These are phyloP conservation scores for Blastobotrys mokoenaii DNA, from an alignment of 805 yeast genomes.

Conservation along the genomic window DNA sequence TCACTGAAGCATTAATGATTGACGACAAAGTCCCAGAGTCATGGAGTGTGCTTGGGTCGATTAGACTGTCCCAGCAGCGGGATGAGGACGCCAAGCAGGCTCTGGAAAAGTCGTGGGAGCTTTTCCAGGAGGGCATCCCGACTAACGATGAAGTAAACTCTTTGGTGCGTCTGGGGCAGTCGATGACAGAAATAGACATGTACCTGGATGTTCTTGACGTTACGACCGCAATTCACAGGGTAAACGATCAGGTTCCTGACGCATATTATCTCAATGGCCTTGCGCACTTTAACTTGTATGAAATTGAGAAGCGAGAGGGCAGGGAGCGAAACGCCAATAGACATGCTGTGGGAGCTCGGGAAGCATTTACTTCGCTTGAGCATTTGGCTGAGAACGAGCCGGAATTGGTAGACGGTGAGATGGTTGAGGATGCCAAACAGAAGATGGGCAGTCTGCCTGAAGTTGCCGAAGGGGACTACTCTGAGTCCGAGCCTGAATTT, in stretches of 20 bases:
- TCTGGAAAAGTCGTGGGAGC: conserved; percentile 60
- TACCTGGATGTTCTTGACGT: conserved; percentile 62
- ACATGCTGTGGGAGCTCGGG: conserved; percentile 33
- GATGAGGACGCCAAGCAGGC: conserved; percentile 66
- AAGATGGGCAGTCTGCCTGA: conserved; percentile 52
- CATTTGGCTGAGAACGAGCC: conserved; percentile 32
- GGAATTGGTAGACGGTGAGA: conserved; percentile 49
- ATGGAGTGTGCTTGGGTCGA: conserved; percentile 74
- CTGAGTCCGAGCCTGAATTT: conserved; percentile 25
- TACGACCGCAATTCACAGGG: conserved; percentile 56
- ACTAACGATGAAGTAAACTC: conserved; percentile 57
- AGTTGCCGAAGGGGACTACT: conserved; percentile 30
- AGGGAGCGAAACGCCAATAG: conserved; percentile 30
- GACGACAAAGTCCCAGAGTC: conserved; percentile 59
- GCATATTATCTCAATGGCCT: conserved; percentile 77
- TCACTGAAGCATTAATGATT: conserved; percentile 53
- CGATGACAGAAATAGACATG: conserved; percentile 66
- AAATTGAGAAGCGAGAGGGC: conserved; percentile 10
- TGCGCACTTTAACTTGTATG: conserved; percentile 36
- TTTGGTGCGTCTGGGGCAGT: conserved; percentile 60
- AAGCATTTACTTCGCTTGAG: conserved; percentile 33
- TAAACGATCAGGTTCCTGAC: conserved; percentile 81
- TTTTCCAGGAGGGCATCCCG: conserved; percentile 35
- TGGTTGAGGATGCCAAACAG: conserved; percentile 43
- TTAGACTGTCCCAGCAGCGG: conserved; percentile 79